Evolutionary conservation across 129 eudicot genomes (phyloP).

Genomic region (Flaveria linearis): DNA sequence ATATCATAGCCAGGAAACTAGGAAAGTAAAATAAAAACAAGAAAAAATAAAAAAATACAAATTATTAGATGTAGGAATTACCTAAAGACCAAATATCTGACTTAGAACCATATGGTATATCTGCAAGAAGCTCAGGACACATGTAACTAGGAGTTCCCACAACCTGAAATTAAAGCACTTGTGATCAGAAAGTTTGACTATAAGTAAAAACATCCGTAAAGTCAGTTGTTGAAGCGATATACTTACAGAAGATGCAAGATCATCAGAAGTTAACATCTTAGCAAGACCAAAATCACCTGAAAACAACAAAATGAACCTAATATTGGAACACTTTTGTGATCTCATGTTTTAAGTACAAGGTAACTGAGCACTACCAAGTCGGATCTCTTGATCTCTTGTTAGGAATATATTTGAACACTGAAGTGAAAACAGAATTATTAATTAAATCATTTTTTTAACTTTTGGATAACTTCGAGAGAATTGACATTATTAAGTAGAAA

Average conservation of each 20-base stretch:
- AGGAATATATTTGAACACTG: constrained; percentile 98
- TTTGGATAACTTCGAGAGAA: neutral
- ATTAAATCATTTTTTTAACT: constrained; percentile 10
- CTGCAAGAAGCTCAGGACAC: constrained; percentile 99
- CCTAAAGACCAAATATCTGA: constrained; percentile 99
- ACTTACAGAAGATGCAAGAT: constrained; percentile 96
- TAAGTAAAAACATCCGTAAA: constrained; percentile 14
- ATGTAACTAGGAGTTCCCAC: constrained; percentile 99
- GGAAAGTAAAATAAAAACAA: neutral
- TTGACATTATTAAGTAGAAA: constrained; percentile 2
- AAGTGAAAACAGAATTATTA: constrained; percentile 25
- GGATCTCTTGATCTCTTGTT: constrained; percentile 87
- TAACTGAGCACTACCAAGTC: constrained; percentile 58
- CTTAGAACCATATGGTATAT: constrained; percentile 98
- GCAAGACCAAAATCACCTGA: constrained; percentile 99
- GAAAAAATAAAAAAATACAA: neutral
- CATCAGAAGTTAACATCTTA: constrained; percentile 82
- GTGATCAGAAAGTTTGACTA: constrained; percentile 15
- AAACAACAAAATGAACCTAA: constrained; percentile 12
- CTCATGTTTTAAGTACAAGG: constrained; percentile 19
- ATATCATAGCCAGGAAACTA: neutral
- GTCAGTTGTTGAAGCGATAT: constrained; percentile 9
- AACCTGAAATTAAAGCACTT: constrained; percentile 48
- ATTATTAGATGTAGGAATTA: constrained; percentile 27
- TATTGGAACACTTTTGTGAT: neutral